Evolutionary conservation across 768 basidiomycete genomes (phyloP).

Genomic region (Trametes meyenii): DNA sequence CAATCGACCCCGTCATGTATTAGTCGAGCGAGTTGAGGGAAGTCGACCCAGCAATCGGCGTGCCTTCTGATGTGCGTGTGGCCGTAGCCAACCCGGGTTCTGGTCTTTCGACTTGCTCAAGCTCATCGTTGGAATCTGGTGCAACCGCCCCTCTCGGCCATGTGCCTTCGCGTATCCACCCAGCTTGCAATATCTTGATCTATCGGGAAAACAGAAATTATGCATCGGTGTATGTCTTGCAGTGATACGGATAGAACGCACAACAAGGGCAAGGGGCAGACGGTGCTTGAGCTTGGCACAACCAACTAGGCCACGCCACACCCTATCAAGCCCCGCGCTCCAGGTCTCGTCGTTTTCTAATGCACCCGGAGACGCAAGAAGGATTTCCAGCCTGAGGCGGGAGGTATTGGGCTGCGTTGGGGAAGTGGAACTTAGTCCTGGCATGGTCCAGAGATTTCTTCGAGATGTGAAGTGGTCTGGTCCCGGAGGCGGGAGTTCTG

Average conservation of each 20-base stretch:
- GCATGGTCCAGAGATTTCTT: slow-evolving; percentile 60
- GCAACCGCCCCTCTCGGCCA: slow-evolving; percentile 68
- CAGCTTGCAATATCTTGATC: slow-evolving; percentile 74
- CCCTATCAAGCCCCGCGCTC: slow-evolving; percentile 56
- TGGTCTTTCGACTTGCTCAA: slow-evolving; percentile 7
- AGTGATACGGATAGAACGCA: slow-evolving; percentile 40
- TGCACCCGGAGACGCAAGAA: slow-evolving; percentile 51
- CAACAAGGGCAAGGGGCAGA: slow-evolving; percentile 66
- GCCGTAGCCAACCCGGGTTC: not conserved
- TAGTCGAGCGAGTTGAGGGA: no score
- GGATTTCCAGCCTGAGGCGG: slow-evolving; percentile 42
- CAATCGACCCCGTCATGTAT: no score
- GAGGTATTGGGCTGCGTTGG: slow-evolving; percentile 38
- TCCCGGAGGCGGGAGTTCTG: slow-evolving; percentile 61
- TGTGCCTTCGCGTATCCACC: slow-evolving; percentile 76
- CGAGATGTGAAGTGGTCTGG: slow-evolving; percentile 65
- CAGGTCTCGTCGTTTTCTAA: slow-evolving; percentile 55
- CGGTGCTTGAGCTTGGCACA: slow-evolving; percentile 61
- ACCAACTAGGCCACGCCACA: slow-evolving; percentile 63
- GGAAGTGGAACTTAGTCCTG: slow-evolving; percentile 31
- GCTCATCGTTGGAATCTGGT: slow-evolving; percentile 64
- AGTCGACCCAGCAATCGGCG: not conserved
- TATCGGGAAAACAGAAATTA: slow-evolving; percentile 33
- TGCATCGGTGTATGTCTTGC: not conserved
- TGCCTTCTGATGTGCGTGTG: not conserved